These are phyloP conservation scores for Paratinospora sagittata DNA, from an alignment of 164 flowering plant species.

Conservation along the genomic window DNA sequence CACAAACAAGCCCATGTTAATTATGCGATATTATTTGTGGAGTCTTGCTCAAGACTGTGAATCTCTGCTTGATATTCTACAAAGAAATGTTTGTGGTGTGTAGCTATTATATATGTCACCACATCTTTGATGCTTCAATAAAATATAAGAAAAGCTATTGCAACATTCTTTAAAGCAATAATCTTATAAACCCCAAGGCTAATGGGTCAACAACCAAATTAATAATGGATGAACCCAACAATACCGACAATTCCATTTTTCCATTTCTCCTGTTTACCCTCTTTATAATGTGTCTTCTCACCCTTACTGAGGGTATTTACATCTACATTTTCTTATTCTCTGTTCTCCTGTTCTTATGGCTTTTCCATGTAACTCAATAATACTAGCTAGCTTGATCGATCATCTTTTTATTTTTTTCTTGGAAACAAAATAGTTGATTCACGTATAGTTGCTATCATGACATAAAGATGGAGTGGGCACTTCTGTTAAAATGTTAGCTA, in stretches of 20 bases:
- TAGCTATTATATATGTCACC: background rate
- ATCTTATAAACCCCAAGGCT: background rate
- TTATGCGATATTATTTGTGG: no score
- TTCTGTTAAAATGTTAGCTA: background rate
- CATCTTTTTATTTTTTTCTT: background rate
- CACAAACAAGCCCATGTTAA: no score
- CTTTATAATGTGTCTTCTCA: background rate
- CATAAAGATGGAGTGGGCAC: background rate
- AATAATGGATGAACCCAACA: constrained; percentile 3
- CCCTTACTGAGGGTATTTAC: constrained; percentile 5
- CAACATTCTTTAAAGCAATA: background rate
- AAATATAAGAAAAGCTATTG: background rate
- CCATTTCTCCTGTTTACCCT: constrained; percentile 2
- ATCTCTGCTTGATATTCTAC: background rate
- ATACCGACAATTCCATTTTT: background rate
- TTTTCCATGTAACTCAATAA: constrained; percentile 3
- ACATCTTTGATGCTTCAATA: background rate
- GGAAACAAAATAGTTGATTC: no score
- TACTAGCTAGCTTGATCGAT: background rate
- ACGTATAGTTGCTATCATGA: background rate
- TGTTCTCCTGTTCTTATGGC: constrained; percentile 3
- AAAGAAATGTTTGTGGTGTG: background rate
- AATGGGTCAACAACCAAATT: background rate
- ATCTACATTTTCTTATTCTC: constrained; percentile 6
- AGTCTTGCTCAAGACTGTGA: no score